Evolutionary conservation across 306 rosid species (phyloP).

Genomic region (Luffa aegyptiaca): DNA sequence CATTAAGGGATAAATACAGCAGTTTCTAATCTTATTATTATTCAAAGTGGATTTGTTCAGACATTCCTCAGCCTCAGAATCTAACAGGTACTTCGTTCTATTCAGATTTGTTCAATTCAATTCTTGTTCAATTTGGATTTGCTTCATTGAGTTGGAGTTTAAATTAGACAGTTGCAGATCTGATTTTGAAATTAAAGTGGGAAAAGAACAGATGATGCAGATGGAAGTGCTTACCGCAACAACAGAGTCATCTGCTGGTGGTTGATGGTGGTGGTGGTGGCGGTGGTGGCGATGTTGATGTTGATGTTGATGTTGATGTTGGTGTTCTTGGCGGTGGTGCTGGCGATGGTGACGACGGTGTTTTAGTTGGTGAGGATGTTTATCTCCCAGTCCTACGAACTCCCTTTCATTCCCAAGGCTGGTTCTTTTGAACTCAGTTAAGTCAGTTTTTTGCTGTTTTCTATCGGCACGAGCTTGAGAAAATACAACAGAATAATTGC

Average conservation of each 20-base stretch:
- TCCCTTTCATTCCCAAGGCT: slow-evolving; percentile 40
- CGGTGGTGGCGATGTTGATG: neutral
- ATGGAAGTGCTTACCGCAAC: neutral
- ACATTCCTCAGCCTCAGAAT: neutral
- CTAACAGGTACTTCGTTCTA: neutral
- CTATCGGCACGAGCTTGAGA: slow-evolving; percentile 51
- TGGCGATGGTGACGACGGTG: slow-evolving; percentile 20
- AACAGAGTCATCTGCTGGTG: neutral
- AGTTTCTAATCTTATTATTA: too few relatives aligned
- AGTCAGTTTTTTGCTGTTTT: slow-evolving; percentile 43
- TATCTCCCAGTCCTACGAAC: neutral
- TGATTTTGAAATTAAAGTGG: neutral
- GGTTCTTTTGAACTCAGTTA: slow-evolving; percentile 33
- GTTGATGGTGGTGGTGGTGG: neutral
- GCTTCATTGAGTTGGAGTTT: neutral
- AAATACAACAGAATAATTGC: slow-evolving; percentile 65
- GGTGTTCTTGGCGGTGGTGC: neutral
- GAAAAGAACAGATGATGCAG: neutral
- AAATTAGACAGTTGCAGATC: neutral
- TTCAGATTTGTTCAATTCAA: neutral
- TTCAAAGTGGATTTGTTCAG: neutral
- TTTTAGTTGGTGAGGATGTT: neutral
- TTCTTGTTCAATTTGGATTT: neutral
- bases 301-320: neutral
- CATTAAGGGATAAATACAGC: neutral